Evolutionary conservation across 2,329 filamentous ascomycete species (phyloP), one percentile per base, ranked within the genome.

Genomic region (Nemania bipapillata): DNA sequence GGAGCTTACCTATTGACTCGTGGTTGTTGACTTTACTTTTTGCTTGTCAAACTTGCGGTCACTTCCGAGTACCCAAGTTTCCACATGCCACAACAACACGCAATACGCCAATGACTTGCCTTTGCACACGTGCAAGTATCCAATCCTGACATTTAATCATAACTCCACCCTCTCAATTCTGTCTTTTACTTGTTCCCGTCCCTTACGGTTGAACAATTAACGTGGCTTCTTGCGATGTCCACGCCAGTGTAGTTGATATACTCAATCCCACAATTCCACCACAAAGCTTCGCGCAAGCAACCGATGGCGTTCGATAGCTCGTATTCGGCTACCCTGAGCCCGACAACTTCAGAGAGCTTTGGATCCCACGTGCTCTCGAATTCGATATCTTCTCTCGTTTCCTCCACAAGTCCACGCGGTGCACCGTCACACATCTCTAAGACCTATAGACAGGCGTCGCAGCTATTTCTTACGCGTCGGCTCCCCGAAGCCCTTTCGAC

Each of bases 401-500:
- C 88, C 58, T 87, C 90, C 57, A 82, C 84, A 30, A 83, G 86
- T 26, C 81, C 86, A 49, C 89, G 90, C 61, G 88, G 89, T 62
- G 86, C 86, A 42, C 85, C 90, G 52, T 90, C 89, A 56, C 89
- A 92, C 76, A 92, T 97, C 76, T 96, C 95, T 74, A 96, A 96
- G 81, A 92, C 92, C 32, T 98, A 98, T 83, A 93, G 95, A 73
- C 94, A 97, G 83, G 92, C 96, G 35, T 96, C 94, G 6, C 94
- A 96, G 72, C 87, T 98, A 26, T 99, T 97, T 82, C 86, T 99
- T 68, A 99, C 96, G 80, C 94, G 96, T 80, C 92, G 95, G 55
- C 85, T 98, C 62, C 92, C 93, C 74, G 96, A 99, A 81, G 92
- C 95, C 0, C 86, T 97, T 32, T 92, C 93, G 24, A 94, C 92